These are phyloP conservation scores for Lupinus albus DNA, from an alignment of 306 rosid species.

Conservation along the genomic window DNA sequence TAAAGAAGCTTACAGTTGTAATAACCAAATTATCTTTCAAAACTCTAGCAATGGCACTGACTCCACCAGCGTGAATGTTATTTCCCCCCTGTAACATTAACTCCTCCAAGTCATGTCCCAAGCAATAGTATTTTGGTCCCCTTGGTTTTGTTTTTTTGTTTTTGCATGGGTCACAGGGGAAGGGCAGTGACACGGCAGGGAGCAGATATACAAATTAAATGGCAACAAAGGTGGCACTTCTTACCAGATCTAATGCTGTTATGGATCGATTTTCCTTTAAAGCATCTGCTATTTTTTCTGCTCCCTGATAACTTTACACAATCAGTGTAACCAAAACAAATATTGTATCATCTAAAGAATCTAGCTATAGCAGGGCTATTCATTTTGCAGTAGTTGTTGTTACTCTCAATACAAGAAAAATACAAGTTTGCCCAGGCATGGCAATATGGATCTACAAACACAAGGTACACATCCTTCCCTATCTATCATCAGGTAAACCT, in stretches of 20 bases:
- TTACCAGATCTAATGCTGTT: constrained; percentile 79
- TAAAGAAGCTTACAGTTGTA: constrained; percentile 61
- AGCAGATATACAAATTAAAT: constrained; percentile 13
- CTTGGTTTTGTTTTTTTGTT: background rate
- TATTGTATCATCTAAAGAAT: constrained; percentile 31
- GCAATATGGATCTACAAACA: constrained; percentile 4
- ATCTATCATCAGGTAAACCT: constrained; percentile 2
- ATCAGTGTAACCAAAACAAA: constrained; percentile 19
- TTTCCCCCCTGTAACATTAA: constrained; percentile 77
- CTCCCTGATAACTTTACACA: constrained; percentile 64
- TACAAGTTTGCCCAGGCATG: background rate
- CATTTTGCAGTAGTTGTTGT: background rate
- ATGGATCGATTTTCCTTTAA: constrained; percentile 87
- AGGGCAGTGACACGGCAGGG: background rate
- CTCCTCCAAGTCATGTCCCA: constrained; percentile 39
- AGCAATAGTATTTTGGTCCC: background rate
- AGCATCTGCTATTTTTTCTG: constrained; percentile 81
- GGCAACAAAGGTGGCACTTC: constrained; percentile 24
- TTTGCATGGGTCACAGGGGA: background rate
- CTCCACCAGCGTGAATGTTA: constrained; percentile 78
- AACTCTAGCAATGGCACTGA: constrained; percentile 65
- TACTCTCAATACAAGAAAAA: constrained; percentile 5
- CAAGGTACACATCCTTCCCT: constrained; percentile 14
- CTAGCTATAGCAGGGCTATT: constrained; percentile 4
- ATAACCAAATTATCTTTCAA: constrained; percentile 83